Base-by-base conservation (phyloP, 768 basidiomycete species). In the Xanthoconium purpureum region DNA sequence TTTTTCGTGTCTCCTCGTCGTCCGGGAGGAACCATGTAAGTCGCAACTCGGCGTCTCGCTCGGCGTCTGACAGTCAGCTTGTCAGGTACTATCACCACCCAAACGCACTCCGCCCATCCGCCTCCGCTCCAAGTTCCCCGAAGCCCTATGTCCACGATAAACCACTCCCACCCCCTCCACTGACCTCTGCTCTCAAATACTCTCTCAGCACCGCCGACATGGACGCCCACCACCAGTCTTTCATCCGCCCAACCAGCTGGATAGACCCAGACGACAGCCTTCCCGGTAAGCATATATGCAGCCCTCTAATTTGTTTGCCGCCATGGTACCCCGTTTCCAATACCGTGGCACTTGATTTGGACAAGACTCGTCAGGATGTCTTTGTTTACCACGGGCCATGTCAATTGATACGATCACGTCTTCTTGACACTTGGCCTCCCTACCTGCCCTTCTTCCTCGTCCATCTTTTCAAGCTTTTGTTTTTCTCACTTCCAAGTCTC, bases 141-240 rank as follows among this genome's bases (percentile, higher is more conserved):
- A 59, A 37, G 28, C 60, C 61, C 0, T 36, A 54, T 56, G 50
- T 37, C 2, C 52, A 63, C 60, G 73, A 77, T 63, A 78, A 78
- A 52, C 73, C 75, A 1, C 70, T 78, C n/a, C 77, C 77, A 9
- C 67, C 71, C 15, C 71, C 77, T 20, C 71, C 72, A 29, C 68
- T 76, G 70, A 73, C 70, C 15, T 47, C 63, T 6, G 24, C 48
- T 3, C 53, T 60, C 55, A 63, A 54, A 48, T 49, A 66, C 32
- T 58, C 52, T 33, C 61, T 66, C 63, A 58, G 66, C 54, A 54
- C 60, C 18, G 62, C 60, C 50, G 65, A 66, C 20, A 68, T 70
- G 66, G 66, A 71, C 13, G 59, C 59, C 0, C 66, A 69, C 37
- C 64, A 66, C 48, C 61, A 57, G 29, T 49, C 54, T 1, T 32